Percentiles rank a stretch among this genome's conserved stretches.
Evolutionary conservation across 139 green algal genomes (phyloP).

Genomic region (Picochlorum sp.): DNA sequence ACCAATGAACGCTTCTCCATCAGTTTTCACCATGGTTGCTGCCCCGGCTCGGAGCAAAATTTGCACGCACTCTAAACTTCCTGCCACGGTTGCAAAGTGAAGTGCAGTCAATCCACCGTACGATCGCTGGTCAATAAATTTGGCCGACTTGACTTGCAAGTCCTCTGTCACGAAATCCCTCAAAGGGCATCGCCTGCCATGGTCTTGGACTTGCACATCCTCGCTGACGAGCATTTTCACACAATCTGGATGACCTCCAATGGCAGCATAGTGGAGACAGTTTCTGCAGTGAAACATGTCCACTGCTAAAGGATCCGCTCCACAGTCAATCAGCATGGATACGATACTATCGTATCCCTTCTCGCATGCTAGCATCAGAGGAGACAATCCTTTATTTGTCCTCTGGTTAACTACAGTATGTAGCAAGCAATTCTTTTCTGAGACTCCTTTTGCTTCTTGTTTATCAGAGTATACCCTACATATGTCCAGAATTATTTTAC

Average conservation of each 20-base stretch:
- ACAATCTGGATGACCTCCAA: conserved; percentile 10
- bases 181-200: conserved; percentile 14
- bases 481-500: conserved; percentile 16
- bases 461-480: conserved; percentile 1
- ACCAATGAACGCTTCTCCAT: conserved; percentile 24
- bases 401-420: conserved; percentile 24
- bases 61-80: conserved; percentile 28
- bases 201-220: conserved; percentile 4
- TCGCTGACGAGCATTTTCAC: conserved; percentile 26
- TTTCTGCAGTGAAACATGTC: conserved; percentile 22
- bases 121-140: conserved; percentile 37
- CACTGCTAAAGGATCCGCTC: conserved; percentile 24
- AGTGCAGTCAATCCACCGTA: conserved; percentile 39
- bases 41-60: conserved; percentile 30
- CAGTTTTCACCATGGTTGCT: conserved; percentile 40
- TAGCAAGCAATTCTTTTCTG: background rate
- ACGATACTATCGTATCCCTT: conserved; percentile 19
- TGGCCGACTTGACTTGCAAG: conserved; percentile 15
- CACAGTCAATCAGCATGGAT: conserved; percentile 22
- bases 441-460: background rate
- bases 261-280: conserved; percentile 36
- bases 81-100: conserved; percentile 34
- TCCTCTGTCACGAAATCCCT: conserved; percentile 25
- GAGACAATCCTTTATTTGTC: conserved; percentile 18
- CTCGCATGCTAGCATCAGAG: conserved; percentile 42